These are phyloP conservation scores for Polygonum aviculare DNA, from an alignment of 148 eudicot genomes.

Conservation along the genomic window DNA sequence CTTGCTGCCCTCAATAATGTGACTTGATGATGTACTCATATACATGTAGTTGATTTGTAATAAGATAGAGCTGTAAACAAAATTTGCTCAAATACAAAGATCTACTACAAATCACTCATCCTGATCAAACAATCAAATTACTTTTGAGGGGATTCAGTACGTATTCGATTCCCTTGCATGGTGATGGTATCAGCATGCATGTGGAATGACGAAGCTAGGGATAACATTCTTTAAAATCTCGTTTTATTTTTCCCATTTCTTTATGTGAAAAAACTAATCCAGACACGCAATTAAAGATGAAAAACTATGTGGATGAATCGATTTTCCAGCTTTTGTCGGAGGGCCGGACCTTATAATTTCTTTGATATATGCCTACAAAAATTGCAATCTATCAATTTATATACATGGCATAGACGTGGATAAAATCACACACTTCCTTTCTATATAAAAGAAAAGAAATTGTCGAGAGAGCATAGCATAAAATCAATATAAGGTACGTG, in stretches of 20 bases:
- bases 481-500: neutral
- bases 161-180: no score
- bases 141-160: no score
- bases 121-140: no score
- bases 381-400: neutral
- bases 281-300: neutral
- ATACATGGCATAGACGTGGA: neutral
- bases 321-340: slow-evolving; percentile 2
- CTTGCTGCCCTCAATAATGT: no score
- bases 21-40: no score
- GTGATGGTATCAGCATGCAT: no score
- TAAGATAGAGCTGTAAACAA: no score
- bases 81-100: no score
- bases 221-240: neutral
- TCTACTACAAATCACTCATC: no score
- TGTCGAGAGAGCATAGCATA: neutral
- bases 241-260: neutral
- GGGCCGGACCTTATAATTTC: neutral
- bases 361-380: neutral
- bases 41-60: no score
- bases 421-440: neutral
- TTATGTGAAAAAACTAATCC: neutral
- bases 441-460: neutral
- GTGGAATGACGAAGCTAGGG: no score
- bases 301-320: neutral